Percentiles rank a stretch among this genome's conserved stretches.
phyloP scores from a whole-genome alignment of 495 filamentous ascomycete species.

The Endocarpon pusillum region DNA sequence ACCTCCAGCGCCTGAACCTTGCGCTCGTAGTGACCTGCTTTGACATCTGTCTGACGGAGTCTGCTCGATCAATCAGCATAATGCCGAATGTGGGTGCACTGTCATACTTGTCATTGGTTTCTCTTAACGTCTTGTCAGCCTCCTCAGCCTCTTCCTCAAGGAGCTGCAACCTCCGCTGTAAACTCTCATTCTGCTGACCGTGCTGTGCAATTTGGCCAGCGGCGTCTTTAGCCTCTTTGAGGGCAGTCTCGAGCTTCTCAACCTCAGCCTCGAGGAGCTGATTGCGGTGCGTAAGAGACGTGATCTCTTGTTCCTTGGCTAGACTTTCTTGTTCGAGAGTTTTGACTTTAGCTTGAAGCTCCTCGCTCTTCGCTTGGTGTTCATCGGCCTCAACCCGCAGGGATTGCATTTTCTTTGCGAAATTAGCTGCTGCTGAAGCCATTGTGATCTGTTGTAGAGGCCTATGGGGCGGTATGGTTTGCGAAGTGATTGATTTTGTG shows the following conservation, averaged over 20 bases:
- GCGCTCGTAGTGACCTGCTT: constrained; percentile 97
- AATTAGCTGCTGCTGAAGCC: too few relatives aligned
- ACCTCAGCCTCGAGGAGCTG: constrained; percentile 71
- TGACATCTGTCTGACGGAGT: constrained; percentile 95
- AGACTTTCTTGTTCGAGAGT: constrained; percentile 85
- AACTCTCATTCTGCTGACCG: constrained; percentile 69
- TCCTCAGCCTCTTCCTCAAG: constrained; percentile 95
- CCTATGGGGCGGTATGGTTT: too few relatives aligned
- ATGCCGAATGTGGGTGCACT: neutral
- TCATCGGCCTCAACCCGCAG: constrained; percentile 89
- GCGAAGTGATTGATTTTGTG: too few relatives aligned
- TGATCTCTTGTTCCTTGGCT: constrained; percentile 93
- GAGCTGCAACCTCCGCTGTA: constrained; percentile 83
- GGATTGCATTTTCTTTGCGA: constrained; percentile 66
- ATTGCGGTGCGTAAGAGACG: constrained; percentile 84
- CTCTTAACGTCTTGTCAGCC: constrained; percentile 81
- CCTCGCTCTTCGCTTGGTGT: constrained; percentile 58
- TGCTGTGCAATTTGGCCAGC: constrained; percentile 57
- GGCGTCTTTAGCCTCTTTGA: constrained; percentile 64
- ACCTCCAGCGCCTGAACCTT: constrained; percentile 93
- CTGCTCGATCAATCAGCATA: constrained; percentile 25
- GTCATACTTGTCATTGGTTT: constrained; percentile 94
- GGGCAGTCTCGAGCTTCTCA: constrained; percentile 64
- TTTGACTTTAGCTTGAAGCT: constrained; percentile 75
- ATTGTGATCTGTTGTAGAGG: too few relatives aligned